A percentile compares a stretch with the other conserved stretches of the same genome.
phyloP scores from a whole-genome alignment of 805 yeast species.

The Blastobotrys chiropterorum region DNA sequence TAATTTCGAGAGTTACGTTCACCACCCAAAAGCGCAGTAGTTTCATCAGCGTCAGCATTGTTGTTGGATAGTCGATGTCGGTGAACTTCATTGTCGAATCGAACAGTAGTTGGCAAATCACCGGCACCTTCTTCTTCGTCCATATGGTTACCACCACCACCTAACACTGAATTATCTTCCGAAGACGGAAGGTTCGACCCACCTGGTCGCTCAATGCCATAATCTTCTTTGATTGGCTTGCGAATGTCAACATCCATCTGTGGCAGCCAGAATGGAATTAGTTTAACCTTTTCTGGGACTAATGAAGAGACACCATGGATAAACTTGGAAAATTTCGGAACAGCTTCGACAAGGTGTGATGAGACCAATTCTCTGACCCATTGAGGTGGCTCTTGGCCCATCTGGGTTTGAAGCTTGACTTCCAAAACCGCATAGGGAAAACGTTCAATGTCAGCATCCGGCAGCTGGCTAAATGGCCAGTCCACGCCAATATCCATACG shows the following conservation, averaged over 20 bases:
- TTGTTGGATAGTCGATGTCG: constrained; percentile 1
- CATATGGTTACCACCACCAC: constrained; percentile 20
- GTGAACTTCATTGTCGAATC: constrained; percentile 1
- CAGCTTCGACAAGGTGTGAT: constrained; percentile 94
- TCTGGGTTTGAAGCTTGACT: constrained; percentile 93
- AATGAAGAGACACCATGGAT: constrained; percentile 95
- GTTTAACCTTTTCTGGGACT: constrained; percentile 71
- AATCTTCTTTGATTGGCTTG: constrained; percentile 65
- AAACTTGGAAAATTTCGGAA: constrained; percentile 94
- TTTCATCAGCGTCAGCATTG: constrained; percentile 16
- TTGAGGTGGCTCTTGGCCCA: constrained; percentile 98
- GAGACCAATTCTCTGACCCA: constrained; percentile 94
- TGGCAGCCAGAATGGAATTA: constrained; percentile 95
- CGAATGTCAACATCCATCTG: constrained; percentile 95
- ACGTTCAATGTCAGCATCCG: constrained; percentile 79
- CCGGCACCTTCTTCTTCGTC: constrained; percentile 26
- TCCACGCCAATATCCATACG: constrained; percentile 98
- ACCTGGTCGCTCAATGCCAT: constrained; percentile 51
- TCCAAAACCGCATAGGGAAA: constrained; percentile 98
- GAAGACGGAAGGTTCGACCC: background rate
- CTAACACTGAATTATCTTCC: background rate
- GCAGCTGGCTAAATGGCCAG: constrained; percentile 84
- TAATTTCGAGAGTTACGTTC: background rate
- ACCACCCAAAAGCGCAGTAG: constrained; percentile 18
- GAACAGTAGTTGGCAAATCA: constrained; percentile 4